Conservation (phyloP, 2,329 filamentous ascomycete genomes). For the Beauveria asiatica region DNA sequence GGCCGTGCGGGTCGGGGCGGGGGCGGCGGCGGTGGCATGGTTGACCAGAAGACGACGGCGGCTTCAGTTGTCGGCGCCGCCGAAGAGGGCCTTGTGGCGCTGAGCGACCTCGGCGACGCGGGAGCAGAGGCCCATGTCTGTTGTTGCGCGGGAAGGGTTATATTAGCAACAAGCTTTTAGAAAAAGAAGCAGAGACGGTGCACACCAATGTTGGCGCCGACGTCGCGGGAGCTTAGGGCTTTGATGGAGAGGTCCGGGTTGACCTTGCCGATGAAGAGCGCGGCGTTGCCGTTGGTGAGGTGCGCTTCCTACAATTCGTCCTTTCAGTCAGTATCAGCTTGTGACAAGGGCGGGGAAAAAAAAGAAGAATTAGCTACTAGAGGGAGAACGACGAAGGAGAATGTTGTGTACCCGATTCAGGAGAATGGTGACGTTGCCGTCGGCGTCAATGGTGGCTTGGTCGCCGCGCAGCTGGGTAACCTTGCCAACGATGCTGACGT, state of each 20-base stretch:
- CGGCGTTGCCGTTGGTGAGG: slow-evolving; percentile 58
- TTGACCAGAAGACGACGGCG: slow-evolving; percentile 13
- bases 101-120: slow-evolving; percentile 83
- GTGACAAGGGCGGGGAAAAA: not conserved
- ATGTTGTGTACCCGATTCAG: slow-evolving; percentile 56
- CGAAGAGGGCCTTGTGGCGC: slow-evolving; percentile 69
- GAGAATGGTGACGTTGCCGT: slow-evolving; percentile 64
- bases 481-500: slow-evolving; percentile 79
- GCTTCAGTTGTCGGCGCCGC: slow-evolving; percentile 43
- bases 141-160: not conserved
- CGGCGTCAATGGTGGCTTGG: slow-evolving; percentile 69
- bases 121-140: slow-evolving; percentile 68
- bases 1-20: slow-evolving; percentile 26
- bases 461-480: slow-evolving; percentile 77
- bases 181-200: slow-evolving; percentile 16
- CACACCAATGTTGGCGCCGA: slow-evolving; percentile 62
- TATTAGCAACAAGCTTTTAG: not conserved
- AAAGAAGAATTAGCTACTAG: no score
- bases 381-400: no score
- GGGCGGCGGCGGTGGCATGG: slow-evolving; percentile 20
- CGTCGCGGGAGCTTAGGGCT: slow-evolving; percentile 59
- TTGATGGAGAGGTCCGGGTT: slow-evolving; percentile 64
- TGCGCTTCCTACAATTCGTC: slow-evolving; percentile 52
- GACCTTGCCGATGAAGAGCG: slow-evolving; percentile 74
- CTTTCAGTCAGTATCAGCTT: not conserved